These are phyloP conservation scores for Endotrypanum monterogeii DNA, from an alignment of 208 protist genomes.

Conservation along the genomic window DNA sequence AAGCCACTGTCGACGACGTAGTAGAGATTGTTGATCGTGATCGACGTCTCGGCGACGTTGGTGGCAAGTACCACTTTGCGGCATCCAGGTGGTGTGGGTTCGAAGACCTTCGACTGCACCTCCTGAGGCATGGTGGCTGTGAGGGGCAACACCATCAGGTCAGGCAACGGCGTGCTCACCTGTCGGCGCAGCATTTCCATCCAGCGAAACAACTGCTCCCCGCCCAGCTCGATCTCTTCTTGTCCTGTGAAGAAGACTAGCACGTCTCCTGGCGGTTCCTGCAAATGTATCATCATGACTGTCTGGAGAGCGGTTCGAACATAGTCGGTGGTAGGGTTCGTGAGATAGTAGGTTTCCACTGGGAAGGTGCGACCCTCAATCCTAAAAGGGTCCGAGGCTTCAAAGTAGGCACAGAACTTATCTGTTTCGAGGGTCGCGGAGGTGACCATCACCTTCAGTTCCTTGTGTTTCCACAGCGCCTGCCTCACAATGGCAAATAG, in stretches of 20 bases:
- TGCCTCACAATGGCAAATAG: slow-evolving; percentile 98
- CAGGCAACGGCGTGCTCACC: slow-evolving; percentile 70
- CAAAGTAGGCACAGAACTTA: slow-evolving; percentile 99
- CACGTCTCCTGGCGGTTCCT: slow-evolving; percentile 98
- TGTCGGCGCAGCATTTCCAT: slow-evolving; percentile 75
- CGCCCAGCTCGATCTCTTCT: slow-evolving; percentile 99
- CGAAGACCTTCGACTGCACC: slow-evolving; percentile 98
- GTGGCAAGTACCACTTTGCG: slow-evolving; percentile 99
- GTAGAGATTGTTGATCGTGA: slow-evolving; percentile 99
- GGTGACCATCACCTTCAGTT: slow-evolving; percentile 98
- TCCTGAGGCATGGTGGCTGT: slow-evolving; percentile 98
- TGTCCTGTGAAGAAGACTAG: slow-evolving; percentile 99
- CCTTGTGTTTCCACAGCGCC: slow-evolving; percentile 80
- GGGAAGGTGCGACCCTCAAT: slow-evolving; percentile 98
- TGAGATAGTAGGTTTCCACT: slow-evolving; percentile 97
- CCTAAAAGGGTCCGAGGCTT: slow-evolving; percentile 94
- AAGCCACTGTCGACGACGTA: slow-evolving; percentile 99
- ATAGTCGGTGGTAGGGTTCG: slow-evolving; percentile 95
- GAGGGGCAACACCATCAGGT: slow-evolving; percentile 97
- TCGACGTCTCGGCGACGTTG: slow-evolving; percentile 99
- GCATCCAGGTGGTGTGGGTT: slow-evolving; percentile 90
- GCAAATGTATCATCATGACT: slow-evolving; percentile 98
- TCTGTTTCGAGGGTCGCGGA: slow-evolving; percentile 98
- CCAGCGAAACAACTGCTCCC: slow-evolving; percentile 95
- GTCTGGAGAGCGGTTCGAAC: slow-evolving; percentile 96